Evolutionary conservation across 805 yeast species (phyloP).

Genomic region (Kregervanrija fluxuum): DNA sequence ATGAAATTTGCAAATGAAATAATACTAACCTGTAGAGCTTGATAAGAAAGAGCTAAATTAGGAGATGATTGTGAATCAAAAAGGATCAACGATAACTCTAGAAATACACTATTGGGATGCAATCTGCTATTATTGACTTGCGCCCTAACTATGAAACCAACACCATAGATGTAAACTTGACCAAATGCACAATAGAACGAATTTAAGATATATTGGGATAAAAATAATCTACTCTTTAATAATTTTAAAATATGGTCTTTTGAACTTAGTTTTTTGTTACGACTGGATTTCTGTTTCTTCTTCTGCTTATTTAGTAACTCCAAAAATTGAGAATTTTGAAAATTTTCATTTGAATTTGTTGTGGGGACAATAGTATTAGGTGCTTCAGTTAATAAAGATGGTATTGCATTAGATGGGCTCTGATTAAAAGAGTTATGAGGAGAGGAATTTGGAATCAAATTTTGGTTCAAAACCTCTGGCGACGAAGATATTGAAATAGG

Average conservation of each 20-base stretch:
- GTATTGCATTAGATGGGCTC: not conserved
- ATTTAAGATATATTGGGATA: conserved; percentile 47
- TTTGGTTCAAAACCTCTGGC: not conserved
- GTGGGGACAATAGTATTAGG: not conserved
- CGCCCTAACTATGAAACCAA: conserved; percentile 62
- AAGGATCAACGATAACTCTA: conserved; percentile 1
- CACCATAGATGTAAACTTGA: conserved; percentile 64
- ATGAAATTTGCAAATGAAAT: conserved; percentile 58
- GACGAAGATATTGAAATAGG: not conserved
- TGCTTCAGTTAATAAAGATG: no score
- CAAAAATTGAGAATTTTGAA: conserved; percentile 1
- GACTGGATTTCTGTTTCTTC: conserved; percentile 7
- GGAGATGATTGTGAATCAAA: conserved; percentile 11
- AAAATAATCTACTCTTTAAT: conserved; percentile 31
- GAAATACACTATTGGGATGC: conserved; percentile 1
- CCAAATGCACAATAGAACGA: conserved; percentile 58
- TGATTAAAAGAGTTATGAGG: not conserved
- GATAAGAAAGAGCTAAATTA: conserved; percentile 40
- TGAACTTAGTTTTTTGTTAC: conserved; percentile 11
- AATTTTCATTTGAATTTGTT: not conserved
- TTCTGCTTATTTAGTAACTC: conserved; percentile 1
- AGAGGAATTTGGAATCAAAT: not conserved
- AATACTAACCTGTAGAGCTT: conserved; percentile 65
- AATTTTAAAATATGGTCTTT: conserved; percentile 19
- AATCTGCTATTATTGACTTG: conserved; percentile 26